Conservation (phyloP, 2,329 filamentous ascomycete species). For the Claviceps citrina region DNA sequence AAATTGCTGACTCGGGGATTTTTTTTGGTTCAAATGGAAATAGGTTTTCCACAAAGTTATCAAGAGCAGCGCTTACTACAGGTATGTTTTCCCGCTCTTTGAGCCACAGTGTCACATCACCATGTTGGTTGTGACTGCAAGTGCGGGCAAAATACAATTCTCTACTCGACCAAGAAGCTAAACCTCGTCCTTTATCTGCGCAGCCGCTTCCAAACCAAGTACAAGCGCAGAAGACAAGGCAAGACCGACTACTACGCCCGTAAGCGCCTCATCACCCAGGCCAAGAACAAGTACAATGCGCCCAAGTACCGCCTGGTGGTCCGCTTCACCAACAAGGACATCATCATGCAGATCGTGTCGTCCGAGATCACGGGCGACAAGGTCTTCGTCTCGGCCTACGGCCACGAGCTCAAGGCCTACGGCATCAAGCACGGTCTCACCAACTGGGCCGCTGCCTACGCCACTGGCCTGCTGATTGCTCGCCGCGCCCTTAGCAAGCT, state of each 20-base stretch:
- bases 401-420: constrained; percentile 95
- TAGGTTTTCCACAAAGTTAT: constrained; percentile 86
- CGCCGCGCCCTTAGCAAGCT: constrained; percentile 96
- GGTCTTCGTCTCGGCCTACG: constrained; percentile 82
- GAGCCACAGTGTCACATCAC: too few species aligned
- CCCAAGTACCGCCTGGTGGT: constrained; percentile 99
- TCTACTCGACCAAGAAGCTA: neutral
- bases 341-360: constrained; percentile 92
- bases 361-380: constrained; percentile 97
- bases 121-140: neutral
- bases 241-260: constrained; percentile 99
- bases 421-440: constrained; percentile 96
- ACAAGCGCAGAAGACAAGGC: constrained; percentile 86
- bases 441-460: constrained; percentile 98
- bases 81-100: too few species aligned
- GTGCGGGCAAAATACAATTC: too few species aligned
- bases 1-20: constrained; percentile 95
- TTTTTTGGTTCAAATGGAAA: constrained; percentile 9
- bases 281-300: constrained; percentile 99
- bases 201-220: constrained; percentile 99
- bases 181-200: constrained; percentile 25
- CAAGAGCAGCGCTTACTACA: constrained; percentile 98
- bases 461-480: constrained; percentile 90
- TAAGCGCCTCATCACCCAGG: constrained; percentile 98
- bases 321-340: constrained; percentile 99